A percentile compares a stretch with the other conserved stretches of the same genome.
Conservation (phyloP, 208 protist genomes). For the Crithidia sp. region DNA sequence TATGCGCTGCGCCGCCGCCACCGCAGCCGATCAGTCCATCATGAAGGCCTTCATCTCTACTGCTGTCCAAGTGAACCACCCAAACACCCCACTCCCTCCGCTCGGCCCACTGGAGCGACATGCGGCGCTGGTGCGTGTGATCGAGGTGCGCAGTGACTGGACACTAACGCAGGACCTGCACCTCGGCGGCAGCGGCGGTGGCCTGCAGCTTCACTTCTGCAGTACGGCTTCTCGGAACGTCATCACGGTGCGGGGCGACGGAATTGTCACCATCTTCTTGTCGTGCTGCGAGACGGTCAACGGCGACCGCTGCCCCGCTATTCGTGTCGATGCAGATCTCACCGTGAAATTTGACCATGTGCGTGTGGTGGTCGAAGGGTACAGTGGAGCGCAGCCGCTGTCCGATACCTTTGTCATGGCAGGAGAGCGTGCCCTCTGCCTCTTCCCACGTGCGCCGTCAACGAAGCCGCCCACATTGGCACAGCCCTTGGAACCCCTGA, state of each 20-base stretch:
- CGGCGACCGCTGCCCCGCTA: slow-evolving; percentile 25
- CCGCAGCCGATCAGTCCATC: neutral
- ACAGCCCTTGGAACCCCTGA: neutral
- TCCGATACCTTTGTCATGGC: slow-evolving; percentile 21
- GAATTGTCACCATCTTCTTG: slow-evolving; percentile 4
- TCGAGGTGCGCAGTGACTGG: slow-evolving; percentile 32
- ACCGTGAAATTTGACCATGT: slow-evolving; percentile 35
- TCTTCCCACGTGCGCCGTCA: slow-evolving; percentile 9
- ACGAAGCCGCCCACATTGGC: neutral
- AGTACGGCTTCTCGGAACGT: slow-evolving; percentile 21
- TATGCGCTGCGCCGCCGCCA: neutral
- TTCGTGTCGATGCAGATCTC: slow-evolving; percentile 27
- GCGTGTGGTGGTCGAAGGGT: slow-evolving; percentile 9
- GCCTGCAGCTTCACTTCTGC: slow-evolving; percentile 30
- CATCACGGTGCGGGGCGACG: slow-evolving; percentile 25
- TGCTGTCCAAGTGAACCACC: slow-evolving; percentile 2
- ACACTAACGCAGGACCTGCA: slow-evolving; percentile 15
- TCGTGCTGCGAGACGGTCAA: slow-evolving; percentile 17
- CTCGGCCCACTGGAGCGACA: slow-evolving; percentile 5
- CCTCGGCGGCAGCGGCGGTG: slow-evolving; percentile 19
- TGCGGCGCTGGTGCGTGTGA: slow-evolving; percentile 13
- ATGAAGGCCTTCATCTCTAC: neutral
- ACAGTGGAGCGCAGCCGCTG: neutral
- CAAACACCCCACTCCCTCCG: slow-evolving; percentile 2
- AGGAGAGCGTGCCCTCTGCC: slow-evolving; percentile 31